phyloP scores from a whole-genome alignment of 192 early-diverging fungal species.

The Lobulomyces angularis region DNA sequence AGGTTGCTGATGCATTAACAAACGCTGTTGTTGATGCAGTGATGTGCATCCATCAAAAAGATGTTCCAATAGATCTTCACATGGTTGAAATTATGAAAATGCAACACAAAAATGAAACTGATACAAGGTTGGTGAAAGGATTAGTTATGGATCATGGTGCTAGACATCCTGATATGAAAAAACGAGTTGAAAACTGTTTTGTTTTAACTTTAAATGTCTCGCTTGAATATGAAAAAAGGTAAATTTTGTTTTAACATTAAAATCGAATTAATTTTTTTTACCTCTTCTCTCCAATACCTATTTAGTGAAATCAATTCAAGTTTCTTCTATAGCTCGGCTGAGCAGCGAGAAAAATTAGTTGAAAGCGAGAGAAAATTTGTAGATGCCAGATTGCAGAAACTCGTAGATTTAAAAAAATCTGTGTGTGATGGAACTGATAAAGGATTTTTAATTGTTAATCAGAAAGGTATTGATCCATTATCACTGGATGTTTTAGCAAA shows the following conservation, averaged over 20 bases:
- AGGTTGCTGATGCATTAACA: constrained; percentile 83
- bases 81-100: constrained; percentile 99
- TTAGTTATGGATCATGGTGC: constrained; percentile 98
- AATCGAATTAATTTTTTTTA: neutral
- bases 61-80: constrained; percentile 87
- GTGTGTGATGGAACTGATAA: constrained; percentile 72
- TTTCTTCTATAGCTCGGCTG: constrained; percentile 96
- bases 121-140: constrained; percentile 83
- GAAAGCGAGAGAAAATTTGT: constrained; percentile 94
- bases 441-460: constrained; percentile 95
- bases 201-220: constrained; percentile 93
- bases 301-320: constrained; percentile 88
- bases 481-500: constrained; percentile 94
- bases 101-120: constrained; percentile 97
- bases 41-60: constrained; percentile 65
- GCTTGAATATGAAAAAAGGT: constrained; percentile 98
- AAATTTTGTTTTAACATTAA: neutral
- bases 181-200: constrained; percentile 76
- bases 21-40: constrained; percentile 97
- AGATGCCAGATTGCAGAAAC: constrained; percentile 83
- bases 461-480: constrained; percentile 98
- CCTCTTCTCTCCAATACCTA: neutral
- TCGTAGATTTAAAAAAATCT: constrained; percentile 93
- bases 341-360: constrained; percentile 96
- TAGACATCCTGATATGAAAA: constrained; percentile 98